Percentiles rank a stretch among this genome's conserved stretches.
Evolutionary conservation across 2,329 filamentous ascomycete species (phyloP).

Genomic region (Talaromyces albobiverticillius): DNA sequence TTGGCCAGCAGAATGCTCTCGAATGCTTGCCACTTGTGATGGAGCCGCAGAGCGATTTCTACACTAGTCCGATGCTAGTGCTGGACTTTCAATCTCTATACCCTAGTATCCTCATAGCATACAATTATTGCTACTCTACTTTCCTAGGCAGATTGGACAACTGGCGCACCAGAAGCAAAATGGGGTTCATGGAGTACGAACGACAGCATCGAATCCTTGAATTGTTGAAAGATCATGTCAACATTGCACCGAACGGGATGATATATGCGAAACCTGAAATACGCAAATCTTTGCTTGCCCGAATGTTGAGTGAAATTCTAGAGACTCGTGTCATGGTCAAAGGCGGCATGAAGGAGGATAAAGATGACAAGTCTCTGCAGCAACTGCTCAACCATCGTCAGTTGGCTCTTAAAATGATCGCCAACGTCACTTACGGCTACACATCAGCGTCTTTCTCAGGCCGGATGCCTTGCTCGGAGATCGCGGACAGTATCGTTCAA

Average conservation of each 20-base stretch:
- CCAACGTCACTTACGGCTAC: conserved; percentile 99
- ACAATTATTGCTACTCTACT: conserved; percentile 98
- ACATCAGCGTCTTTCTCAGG: conserved; percentile 96
- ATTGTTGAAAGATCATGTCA: conserved; percentile 79
- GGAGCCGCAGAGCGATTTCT: conserved; percentile 95
- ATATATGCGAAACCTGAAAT: conserved; percentile 87
- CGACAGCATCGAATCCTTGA: conserved; percentile 72
- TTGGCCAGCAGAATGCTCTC: conserved; percentile 87
- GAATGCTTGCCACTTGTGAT: conserved; percentile 95
- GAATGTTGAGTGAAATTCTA: conserved; percentile 94
- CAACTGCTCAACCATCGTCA: conserved; percentile 90
- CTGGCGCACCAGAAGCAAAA: conserved; percentile 90
- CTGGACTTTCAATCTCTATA: conserved; percentile 96
- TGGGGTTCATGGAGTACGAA: conserved; percentile 88
- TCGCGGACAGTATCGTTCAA: conserved; percentile 97
- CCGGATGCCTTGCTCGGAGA: conserved; percentile 95
- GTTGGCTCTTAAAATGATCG: conserved; percentile 88
- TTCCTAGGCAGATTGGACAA: conserved; percentile 80
- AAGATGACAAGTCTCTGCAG: conserved; percentile 80
- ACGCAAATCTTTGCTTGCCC: conserved; percentile 85
- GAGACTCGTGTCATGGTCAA: conserved; percentile 98
- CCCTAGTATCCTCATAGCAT: conserved; percentile 97
- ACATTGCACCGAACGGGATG: conserved; percentile 92
- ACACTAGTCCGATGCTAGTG: conserved; percentile 82
- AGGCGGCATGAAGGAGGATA: conserved; percentile 90